Conservation (phyloP, 2,329 filamentous ascomycete genomes). For the Hymenoscyphus fructigenus region DNA sequence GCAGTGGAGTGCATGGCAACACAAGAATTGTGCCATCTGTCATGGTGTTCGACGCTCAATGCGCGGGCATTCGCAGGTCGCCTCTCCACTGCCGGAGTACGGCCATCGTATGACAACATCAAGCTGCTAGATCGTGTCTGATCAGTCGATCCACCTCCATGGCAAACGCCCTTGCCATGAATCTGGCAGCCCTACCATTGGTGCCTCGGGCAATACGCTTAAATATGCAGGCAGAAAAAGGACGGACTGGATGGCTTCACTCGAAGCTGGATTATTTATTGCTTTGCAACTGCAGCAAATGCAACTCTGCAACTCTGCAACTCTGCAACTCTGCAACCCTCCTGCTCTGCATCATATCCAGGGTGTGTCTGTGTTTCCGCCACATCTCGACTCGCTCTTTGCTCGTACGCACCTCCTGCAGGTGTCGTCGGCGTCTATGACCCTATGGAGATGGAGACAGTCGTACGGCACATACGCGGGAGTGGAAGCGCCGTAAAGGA, state of each 20-base stretch:
- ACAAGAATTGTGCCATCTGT: too few relatives aligned
- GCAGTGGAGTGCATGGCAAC: too few relatives aligned
- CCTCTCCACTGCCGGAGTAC: neutral
- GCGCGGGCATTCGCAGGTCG: neutral
- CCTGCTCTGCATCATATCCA: neutral
- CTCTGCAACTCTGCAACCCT: neutral
- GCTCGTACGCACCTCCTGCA: neutral
- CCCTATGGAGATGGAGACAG: neutral
- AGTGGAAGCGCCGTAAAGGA: neutral
- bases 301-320: neutral
- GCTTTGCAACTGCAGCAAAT: constrained; percentile 2
- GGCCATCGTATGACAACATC: neutral
- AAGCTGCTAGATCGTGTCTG: neutral
- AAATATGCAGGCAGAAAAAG: neutral
- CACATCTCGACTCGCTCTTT: neutral
- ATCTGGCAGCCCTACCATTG: neutral
- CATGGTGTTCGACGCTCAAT: neutral
- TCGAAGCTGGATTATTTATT: neutral
- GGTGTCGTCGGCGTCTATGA: neutral
- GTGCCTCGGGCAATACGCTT: neutral
- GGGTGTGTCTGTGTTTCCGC: too few relatives aligned
- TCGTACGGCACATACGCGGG: neutral
- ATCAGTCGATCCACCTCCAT: constrained; percentile 1
- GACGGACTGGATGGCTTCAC: too few relatives aligned
- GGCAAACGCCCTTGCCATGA: neutral